A percentile compares a stretch with the other conserved stretches of the same genome.
Evolutionary conservation across 2,329 filamentous ascomycete genomes (phyloP).

Genomic region (Didymella sp.): DNA sequence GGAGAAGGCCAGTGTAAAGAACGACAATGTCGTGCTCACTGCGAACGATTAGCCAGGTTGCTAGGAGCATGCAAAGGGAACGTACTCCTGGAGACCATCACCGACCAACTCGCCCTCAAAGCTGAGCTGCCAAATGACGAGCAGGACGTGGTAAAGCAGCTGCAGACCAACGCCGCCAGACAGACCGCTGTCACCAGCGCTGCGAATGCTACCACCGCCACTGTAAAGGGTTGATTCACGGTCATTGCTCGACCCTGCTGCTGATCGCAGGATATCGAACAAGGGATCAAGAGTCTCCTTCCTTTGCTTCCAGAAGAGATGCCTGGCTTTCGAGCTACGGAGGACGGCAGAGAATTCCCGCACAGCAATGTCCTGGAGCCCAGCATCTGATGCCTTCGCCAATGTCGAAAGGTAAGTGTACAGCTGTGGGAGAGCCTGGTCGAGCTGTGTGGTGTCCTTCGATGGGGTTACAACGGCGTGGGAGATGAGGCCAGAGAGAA

Average conservation of each 20-base stretch:
- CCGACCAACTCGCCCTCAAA: constrained; percentile 79
- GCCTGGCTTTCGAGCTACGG: constrained; percentile 74
- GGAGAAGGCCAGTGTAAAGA: constrained; percentile 89
- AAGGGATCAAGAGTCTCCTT: constrained; percentile 84
- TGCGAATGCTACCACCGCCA: constrained; percentile 63
- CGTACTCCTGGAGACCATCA: constrained; percentile 84
- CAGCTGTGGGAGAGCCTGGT: constrained; percentile 79
- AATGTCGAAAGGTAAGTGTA: constrained; percentile 86
- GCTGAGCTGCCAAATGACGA: constrained; percentile 95
- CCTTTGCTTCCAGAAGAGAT: constrained; percentile 89
- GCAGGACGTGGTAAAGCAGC: constrained; percentile 88
- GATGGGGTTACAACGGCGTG: constrained; percentile 67
- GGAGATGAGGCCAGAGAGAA: constrained; percentile 80
- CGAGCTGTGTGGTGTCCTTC: constrained; percentile 66
- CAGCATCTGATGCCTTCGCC: constrained; percentile 83
- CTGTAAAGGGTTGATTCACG: constrained; percentile 66
- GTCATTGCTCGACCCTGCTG: constrained; percentile 76
- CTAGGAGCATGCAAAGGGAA: neutral
- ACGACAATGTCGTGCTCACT: constrained; percentile 93
- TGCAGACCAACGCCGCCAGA: constrained; percentile 86
- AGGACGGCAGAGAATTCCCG: constrained; percentile 88
- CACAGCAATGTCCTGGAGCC: constrained; percentile 93
- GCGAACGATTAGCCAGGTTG: constrained; percentile 22
- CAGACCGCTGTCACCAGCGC: constrained; percentile 64
- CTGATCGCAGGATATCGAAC: constrained; percentile 77